A percentile compares a stretch with the other conserved stretches of the same genome.
Conservation (phyloP, 257 asterid genomes). For the Salvia rosmarinus region DNA sequence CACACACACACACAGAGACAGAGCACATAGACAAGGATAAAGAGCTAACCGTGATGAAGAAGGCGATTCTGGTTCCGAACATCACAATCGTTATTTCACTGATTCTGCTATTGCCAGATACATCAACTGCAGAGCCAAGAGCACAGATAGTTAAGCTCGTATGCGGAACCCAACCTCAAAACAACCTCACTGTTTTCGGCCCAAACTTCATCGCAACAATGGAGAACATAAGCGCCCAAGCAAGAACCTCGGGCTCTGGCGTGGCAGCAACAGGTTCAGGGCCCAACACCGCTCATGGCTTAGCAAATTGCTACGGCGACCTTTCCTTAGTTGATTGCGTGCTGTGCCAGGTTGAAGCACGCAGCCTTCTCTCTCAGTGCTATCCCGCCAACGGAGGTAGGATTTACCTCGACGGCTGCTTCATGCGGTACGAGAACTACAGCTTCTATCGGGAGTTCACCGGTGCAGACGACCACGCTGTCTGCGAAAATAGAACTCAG, state of each 20-base stretch:
- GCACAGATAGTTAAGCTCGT: conserved; percentile 49
- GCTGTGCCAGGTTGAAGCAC: conserved; percentile 71
- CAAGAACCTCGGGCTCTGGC: conserved; percentile 62
- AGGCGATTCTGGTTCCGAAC: too few species aligned
- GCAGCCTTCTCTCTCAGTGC: conserved; percentile 72
- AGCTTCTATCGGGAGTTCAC: conserved; percentile 58
- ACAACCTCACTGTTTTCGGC: conserved; percentile 54
- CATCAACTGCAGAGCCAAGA: conserved; percentile 60
- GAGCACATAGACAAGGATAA: too few species aligned
- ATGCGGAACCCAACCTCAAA: conserved; percentile 52
- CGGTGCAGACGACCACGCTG: conserved; percentile 48
- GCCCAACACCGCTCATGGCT: conserved; percentile 55
- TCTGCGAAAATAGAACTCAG: conserved; percentile 59
- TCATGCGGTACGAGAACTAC: conserved; percentile 73
- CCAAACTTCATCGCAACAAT: conserved; percentile 67
- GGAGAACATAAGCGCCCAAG: conserved; percentile 70
- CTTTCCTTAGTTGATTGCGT: conserved; percentile 75
- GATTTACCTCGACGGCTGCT: conserved; percentile 87
- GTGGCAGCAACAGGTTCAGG: conserved; percentile 51
- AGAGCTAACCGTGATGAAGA: too few species aligned
- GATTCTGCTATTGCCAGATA: conserved; percentile 45
- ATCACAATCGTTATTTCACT: neutral
- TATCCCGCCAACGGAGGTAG: conserved; percentile 66
- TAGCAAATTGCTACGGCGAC: conserved; percentile 86
- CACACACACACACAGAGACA: too few species aligned